Percentiles rank a stretch among this genome's conserved stretches.
These are phyloP conservation scores for Phytophthora ohioensis DNA, from an alignment of 352 stramenopile species.

Conservation along the genomic window DNA sequence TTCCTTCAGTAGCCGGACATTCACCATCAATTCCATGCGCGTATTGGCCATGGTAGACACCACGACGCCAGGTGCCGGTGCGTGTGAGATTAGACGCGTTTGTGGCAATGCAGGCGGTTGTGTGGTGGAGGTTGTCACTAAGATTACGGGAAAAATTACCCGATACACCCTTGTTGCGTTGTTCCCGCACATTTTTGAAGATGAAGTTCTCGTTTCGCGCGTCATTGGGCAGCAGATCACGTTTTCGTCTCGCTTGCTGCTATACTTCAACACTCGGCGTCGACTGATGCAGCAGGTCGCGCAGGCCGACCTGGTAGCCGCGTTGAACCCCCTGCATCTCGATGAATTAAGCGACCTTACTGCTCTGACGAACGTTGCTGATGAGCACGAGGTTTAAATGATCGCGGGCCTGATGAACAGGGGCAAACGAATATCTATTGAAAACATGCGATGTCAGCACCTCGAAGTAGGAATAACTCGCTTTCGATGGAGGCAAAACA, in stretches of 20 bases:
- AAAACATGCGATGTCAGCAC: too few species aligned
- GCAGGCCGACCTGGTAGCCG: constrained; percentile 26
- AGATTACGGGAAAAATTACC: constrained; percentile 7
- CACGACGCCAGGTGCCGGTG: constrained; percentile 4
- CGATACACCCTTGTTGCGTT: constrained; percentile 13
- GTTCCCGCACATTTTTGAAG: constrained; percentile 16
- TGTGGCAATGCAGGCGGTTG: constrained; percentile 18
- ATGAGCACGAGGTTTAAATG: neutral
- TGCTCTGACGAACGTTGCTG: neutral
- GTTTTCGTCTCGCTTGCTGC: constrained; percentile 26
- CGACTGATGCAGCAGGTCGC: constrained; percentile 21
- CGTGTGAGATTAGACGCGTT: constrained; percentile 14
- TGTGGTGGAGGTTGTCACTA: constrained; percentile 25
- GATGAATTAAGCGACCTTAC: constrained; percentile 3
- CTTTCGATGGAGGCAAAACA: too few species aligned
- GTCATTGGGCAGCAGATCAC: constrained; percentile 12
- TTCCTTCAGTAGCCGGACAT: constrained; percentile 31
- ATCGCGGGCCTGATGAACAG: too few species aligned
- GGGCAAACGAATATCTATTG: too few species aligned
- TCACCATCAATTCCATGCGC: constrained; percentile 27
- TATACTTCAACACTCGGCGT: constrained; percentile 27
- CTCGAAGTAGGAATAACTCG: too few species aligned
- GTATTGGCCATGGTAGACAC: constrained; percentile 21
- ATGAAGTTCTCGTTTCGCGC: constrained; percentile 16
- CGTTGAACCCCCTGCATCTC: constrained; percentile 3